Evolutionary conservation across 140 eudicot genomes (phyloP).

Genomic region (Bidens hawaiensis): DNA sequence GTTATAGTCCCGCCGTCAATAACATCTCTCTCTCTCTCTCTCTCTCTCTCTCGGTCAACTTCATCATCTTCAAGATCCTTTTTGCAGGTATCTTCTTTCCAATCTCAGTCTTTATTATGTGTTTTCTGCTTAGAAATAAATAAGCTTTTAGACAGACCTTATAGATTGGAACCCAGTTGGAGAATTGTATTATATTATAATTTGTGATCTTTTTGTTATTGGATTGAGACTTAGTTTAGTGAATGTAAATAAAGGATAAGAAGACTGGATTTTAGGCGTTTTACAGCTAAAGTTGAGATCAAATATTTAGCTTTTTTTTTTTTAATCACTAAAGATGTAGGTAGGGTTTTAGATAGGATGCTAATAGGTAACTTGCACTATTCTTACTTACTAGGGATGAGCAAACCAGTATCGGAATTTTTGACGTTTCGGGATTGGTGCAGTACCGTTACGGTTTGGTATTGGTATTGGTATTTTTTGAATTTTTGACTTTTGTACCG

Average conservation of each 20-base stretch:
- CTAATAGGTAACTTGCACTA: neutral
- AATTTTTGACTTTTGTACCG: too few relatives aligned
- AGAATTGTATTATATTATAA: neutral
- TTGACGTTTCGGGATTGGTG: too few relatives aligned
- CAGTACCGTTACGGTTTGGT: too few relatives aligned
- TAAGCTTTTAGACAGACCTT: too few relatives aligned
- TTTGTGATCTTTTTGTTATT: neutral
- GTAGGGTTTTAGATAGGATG: neutral
- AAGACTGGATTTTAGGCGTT: neutral
- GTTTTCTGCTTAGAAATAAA: too few relatives aligned
- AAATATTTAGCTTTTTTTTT: neutral
- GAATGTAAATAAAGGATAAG: neutral
- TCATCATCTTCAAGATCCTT: slow-evolving; percentile 10
- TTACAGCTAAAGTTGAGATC: neutral
- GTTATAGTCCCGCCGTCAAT: too few relatives aligned
- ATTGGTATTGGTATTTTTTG: too few relatives aligned
- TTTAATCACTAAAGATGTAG: neutral
- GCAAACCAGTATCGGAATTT: too few relatives aligned
- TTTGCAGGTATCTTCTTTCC: slow-evolving; percentile 15
- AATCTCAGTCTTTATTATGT: neutral
- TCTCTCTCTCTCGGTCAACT: slow-evolving; percentile 15
- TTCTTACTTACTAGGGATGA: neutral
- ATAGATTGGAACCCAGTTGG: neutral
- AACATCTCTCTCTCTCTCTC: too few relatives aligned
- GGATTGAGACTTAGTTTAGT: too few relatives aligned